phyloP scores from a whole-genome alignment of 2,329 filamentous ascomycete species.

The Claviceps pazoutovae region DNA sequence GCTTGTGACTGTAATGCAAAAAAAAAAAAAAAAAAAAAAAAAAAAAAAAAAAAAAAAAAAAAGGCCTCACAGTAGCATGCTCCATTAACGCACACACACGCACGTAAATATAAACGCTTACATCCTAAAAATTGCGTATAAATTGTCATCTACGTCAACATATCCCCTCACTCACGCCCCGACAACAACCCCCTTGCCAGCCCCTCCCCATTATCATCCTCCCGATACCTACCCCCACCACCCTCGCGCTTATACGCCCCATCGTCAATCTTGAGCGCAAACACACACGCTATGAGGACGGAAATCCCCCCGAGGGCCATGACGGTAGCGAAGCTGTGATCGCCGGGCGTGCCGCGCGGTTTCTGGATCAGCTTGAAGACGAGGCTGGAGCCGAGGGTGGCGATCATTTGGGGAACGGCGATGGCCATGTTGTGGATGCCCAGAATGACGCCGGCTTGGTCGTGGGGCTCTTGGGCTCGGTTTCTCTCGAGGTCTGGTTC shows the following conservation, averaged over 20 bases:
- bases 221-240: neutral
- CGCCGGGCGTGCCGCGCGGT: constrained; percentile 68
- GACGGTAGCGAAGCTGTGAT: constrained; percentile 78
- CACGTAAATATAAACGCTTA: too few species aligned
- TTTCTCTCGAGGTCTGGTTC: constrained; percentile 12
- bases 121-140: too few species aligned
- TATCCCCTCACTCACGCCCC: neutral
- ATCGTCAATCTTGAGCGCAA: constrained; percentile 55
- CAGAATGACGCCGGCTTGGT: constrained; percentile 79
- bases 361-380: constrained; percentile 83
- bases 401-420: constrained; percentile 79
- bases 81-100: too few species aligned
- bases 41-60: too few species aligned
- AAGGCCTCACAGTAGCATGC: too few species aligned
- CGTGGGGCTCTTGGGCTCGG: constrained; percentile 45
- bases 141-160: too few species aligned
- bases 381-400: constrained; percentile 68
- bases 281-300: constrained; percentile 61
- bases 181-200: constrained; percentile 2
- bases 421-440: constrained; percentile 95
- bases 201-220: constrained; percentile 21
- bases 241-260: constrained; percentile 24
- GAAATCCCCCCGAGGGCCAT: constrained; percentile 71
- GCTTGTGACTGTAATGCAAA: too few species aligned
- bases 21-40: too few species aligned